Percentiles rank a stretch among this genome's conserved stretches.
phyloP scores from a whole-genome alignment of 192 early-diverging fungal species.

The Backusella mclennaniae region DNA sequence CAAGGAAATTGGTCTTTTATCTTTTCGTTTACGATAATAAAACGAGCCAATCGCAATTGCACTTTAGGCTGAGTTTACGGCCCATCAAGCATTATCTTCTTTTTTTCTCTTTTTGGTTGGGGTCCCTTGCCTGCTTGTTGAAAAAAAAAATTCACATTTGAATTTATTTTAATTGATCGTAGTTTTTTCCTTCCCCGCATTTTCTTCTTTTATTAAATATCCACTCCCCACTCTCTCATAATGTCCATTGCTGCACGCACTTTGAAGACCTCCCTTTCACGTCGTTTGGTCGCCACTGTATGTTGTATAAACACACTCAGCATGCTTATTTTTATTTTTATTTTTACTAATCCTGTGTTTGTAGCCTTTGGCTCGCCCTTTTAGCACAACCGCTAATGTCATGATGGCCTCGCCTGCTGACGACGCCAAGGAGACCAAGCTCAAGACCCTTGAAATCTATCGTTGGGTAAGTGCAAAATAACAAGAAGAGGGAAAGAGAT shows the following conservation, averaged over 20 bases:
- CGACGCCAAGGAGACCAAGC: constrained; percentile 55
- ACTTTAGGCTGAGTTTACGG: background rate
- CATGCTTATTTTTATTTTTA: too few relatives aligned
- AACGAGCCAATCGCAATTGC: background rate
- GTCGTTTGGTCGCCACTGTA: background rate
- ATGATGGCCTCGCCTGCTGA: constrained; percentile 34
- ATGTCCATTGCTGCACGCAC: constrained; percentile 21
- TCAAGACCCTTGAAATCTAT: constrained; percentile 95
- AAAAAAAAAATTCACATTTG: background rate
- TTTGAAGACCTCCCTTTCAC: constrained; percentile 3
- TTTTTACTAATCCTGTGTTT: too few relatives aligned
- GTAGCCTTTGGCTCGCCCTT: constrained; percentile 40
- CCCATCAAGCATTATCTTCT: background rate
- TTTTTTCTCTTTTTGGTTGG: constrained; percentile 11
- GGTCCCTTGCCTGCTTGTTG: background rate
- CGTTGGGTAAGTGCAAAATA: constrained; percentile 71
- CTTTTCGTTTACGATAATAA: background rate
- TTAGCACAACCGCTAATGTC: constrained; percentile 44
- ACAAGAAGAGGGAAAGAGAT: background rate
- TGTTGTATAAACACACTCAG: background rate
- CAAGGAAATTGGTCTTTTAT: too few relatives aligned
- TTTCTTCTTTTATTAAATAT: constrained; percentile 4
- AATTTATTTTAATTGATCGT: constrained; percentile 1
- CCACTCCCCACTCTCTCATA: constrained; percentile 12
- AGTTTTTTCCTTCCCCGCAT: constrained; percentile 14